Evolutionary conservation across 768 basidiomycete genomes (phyloP).

Genomic region (Tremella yokohamensis): DNA sequence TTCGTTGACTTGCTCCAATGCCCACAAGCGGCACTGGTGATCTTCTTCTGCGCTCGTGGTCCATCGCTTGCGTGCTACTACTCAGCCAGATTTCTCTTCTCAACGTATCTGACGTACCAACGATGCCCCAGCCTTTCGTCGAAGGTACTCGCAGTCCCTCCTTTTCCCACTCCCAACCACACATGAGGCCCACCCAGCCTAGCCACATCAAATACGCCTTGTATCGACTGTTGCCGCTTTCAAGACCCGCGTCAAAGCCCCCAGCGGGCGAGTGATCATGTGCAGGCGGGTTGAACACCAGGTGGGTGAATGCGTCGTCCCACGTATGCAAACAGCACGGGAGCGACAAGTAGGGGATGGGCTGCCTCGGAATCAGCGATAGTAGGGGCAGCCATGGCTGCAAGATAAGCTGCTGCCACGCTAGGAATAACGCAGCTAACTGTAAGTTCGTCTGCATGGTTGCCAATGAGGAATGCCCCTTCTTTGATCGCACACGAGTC

Average conservation of each 20-base stretch:
- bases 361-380: slow-evolving; percentile 54
- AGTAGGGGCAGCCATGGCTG: slow-evolving; percentile 86
- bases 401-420: background rate
- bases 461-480: slow-evolving; percentile 77
- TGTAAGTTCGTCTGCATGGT: slow-evolving; percentile 94
- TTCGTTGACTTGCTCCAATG: slow-evolving; percentile 57
- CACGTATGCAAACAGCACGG: slow-evolving; percentile 68
- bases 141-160: slow-evolving; percentile 86
- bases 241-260: slow-evolving; percentile 51
- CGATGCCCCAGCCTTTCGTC: slow-evolving; percentile 86
- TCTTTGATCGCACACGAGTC: slow-evolving; percentile 51
- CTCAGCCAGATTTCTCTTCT: slow-evolving; percentile 2
- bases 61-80: slow-evolving; percentile 49
- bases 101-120: slow-evolving; percentile 59
- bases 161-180: slow-evolving; percentile 82
- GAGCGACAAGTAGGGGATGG: slow-evolving; percentile 56
- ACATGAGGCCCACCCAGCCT: slow-evolving; percentile 64
- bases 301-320: slow-evolving; percentile 69
- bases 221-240: slow-evolving; percentile 63
- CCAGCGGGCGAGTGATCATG: slow-evolving; percentile 39
- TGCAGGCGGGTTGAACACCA: slow-evolving; percentile 28
- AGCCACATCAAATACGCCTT: slow-evolving; percentile 83
- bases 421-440: slow-evolving; percentile 24
- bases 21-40: slow-evolving; percentile 52
- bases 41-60: slow-evolving; percentile 46